Conservation (phyloP, 495 filamentous ascomycete species). For the Podospora didyma region DNA sequence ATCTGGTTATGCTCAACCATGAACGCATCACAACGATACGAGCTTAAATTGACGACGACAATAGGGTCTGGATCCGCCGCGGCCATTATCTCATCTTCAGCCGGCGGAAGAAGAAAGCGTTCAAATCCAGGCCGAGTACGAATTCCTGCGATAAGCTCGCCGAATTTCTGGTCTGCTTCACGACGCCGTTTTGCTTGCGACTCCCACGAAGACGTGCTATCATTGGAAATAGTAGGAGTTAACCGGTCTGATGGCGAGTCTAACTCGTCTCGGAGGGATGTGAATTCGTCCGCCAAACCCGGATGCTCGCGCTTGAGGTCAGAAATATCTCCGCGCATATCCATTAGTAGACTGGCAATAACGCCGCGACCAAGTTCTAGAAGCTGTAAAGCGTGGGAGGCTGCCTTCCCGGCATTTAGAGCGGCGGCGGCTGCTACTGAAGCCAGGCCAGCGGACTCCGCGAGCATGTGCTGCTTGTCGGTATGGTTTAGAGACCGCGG, state of each 20-base stretch:
- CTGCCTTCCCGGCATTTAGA: constrained; percentile 14
- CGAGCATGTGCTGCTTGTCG: constrained; percentile 23
- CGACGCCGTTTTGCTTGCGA: background rate
- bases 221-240: background rate
- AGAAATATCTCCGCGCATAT: constrained; percentile 20
- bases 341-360: constrained; percentile 20
- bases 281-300: background rate
- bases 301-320: constrained; percentile 5
- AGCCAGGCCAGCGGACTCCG: constrained; percentile 15
- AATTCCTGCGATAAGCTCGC: background rate
- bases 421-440: constrained; percentile 16
- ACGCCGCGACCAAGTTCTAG: constrained; percentile 28
- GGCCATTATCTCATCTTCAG: constrained; percentile 2
- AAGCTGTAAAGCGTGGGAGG: constrained; percentile 17
- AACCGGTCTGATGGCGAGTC: background rate
- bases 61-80: background rate
- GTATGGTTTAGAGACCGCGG: constrained; percentile 14
- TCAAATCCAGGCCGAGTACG: background rate
- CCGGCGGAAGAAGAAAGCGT: background rate
- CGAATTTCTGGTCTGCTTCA: constrained; percentile 1
- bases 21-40: constrained; percentile 1
- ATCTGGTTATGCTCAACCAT: background rate
- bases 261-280: background rate
- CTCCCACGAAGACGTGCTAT: background rate
- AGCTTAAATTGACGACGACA: background rate